Evolutionary conservation across 129 eudicot species (phyloP).

Genomic region (carrot (Daucus carota)): DNA sequence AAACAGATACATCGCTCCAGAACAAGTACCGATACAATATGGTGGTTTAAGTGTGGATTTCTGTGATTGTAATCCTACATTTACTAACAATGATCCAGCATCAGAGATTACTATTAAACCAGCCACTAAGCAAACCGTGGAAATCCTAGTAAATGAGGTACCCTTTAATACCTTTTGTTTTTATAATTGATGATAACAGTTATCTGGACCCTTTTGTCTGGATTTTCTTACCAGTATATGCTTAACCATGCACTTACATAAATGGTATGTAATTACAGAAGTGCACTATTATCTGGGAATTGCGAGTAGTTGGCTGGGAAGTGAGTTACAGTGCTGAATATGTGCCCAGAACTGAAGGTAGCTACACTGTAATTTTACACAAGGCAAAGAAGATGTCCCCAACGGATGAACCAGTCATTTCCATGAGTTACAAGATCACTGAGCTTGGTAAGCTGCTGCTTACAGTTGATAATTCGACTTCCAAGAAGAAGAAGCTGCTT

Average conservation of each 20-base stretch:
- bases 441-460: constrained; percentile 81
- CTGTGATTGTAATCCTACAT: constrained; percentile 71
- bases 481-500: constrained; percentile 82
- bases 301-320: constrained; percentile 96
- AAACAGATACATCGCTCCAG: constrained; percentile 70
- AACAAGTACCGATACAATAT: constrained; percentile 78
- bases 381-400: constrained; percentile 55
- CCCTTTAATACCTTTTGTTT: not conserved
- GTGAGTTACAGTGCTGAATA: constrained; percentile 82
- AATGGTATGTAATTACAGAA: constrained; percentile 32
- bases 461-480: constrained; percentile 68
- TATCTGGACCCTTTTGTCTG: too few species aligned
- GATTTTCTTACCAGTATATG: not conserved
- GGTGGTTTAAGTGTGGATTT: constrained; percentile 77
- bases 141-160: constrained; percentile 76
- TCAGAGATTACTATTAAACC: constrained; percentile 79
- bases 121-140: constrained; percentile 73
- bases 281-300: constrained; percentile 74
- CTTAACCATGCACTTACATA: not conserved
- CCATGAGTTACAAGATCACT: constrained; percentile 48
- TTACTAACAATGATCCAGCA: constrained; percentile 68
- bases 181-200: not conserved
- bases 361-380: constrained; percentile 53
- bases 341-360: constrained; percentile 50
- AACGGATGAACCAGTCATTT: constrained; percentile 69